A percentile compares a stretch with the other conserved stretches of the same genome.
phyloP scores from a whole-genome alignment of 192 early-diverging fungal genomes.

The Linnemannia hyalina region DNA sequence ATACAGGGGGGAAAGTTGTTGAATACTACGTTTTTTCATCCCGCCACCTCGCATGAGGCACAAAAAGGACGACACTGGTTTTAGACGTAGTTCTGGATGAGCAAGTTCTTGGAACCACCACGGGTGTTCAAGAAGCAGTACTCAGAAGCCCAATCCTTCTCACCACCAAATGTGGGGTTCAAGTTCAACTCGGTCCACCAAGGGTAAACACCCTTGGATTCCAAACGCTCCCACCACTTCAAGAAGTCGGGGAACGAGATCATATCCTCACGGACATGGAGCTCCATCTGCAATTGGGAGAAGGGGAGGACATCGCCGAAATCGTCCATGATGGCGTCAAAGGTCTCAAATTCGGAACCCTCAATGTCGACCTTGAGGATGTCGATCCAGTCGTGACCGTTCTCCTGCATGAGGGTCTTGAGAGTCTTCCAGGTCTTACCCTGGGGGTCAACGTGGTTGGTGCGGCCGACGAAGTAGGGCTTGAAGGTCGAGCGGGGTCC shows the following conservation, averaged over 20 bases:
- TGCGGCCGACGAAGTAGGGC: constrained; percentile 40
- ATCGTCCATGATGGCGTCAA: constrained; percentile 49
- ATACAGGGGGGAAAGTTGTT: no score
- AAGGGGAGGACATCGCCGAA: constrained; percentile 47
- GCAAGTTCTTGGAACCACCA: constrained; percentile 41
- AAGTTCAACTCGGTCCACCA: constrained; percentile 44
- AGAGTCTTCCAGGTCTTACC: constrained; percentile 28
- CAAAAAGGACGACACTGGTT: not conserved
- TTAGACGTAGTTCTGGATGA: constrained; percentile 48
- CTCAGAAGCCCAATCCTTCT: constrained; percentile 34
- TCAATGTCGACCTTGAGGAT: constrained; percentile 56
- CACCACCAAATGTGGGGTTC: constrained; percentile 25
- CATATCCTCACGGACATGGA: constrained; percentile 19
- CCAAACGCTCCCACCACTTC: constrained; percentile 47
- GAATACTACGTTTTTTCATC: not conserved
- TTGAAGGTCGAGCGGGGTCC: constrained; percentile 30
- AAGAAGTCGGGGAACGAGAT: constrained; percentile 24
- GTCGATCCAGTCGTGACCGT: constrained; percentile 55
- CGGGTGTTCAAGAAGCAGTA: constrained; percentile 49
- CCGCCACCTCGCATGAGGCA: no score
- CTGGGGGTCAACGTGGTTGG: constrained; percentile 15
- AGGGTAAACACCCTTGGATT: constrained; percentile 41
- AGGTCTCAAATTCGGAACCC: constrained; percentile 37
- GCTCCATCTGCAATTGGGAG: constrained; percentile 45
- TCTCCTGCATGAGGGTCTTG: constrained; percentile 44